A percentile compares a stretch with the other conserved stretches of the same genome.
Conservation (phyloP, 495 filamentous ascomycete genomes). For the Alectoria sarmentosa region DNA sequence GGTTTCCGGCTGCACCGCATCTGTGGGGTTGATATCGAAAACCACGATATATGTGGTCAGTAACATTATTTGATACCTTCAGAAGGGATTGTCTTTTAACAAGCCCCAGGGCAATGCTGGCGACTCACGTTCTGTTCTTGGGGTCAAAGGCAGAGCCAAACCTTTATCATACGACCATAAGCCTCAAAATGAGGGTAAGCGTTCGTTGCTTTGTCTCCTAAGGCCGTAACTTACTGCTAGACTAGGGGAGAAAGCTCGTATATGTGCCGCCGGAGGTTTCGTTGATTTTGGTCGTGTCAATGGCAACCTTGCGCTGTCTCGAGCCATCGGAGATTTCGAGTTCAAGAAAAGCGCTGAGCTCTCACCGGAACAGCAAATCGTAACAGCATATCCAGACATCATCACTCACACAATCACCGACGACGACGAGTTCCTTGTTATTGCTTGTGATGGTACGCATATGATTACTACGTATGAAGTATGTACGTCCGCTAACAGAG, state of each 20-base stretch:
- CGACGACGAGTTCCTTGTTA: constrained; percentile 94
- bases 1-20: constrained; percentile 94
- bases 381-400: constrained; percentile 93
- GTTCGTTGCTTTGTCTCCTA: constrained; percentile 15
- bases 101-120: constrained; percentile 78
- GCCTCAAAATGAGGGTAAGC: constrained; percentile 89
- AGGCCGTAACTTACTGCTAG: constrained; percentile 16
- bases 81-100: constrained; percentile 23
- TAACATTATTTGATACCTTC: constrained; percentile 24
- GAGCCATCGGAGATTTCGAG: constrained; percentile 97
- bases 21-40: constrained; percentile 77
- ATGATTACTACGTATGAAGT: not conserved
- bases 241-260: constrained; percentile 89
- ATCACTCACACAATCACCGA: constrained; percentile 80
- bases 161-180: constrained; percentile 98
- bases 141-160: constrained; percentile 93
- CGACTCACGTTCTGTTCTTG: constrained; percentile 88
- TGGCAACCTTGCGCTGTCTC: constrained; percentile 93
- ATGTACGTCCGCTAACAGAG: not conserved
- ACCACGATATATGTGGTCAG: constrained; percentile 93
- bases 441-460: constrained; percentile 88
- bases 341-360: constrained; percentile 99
- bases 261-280: constrained; percentile 91
- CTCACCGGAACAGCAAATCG: constrained; percentile 93
- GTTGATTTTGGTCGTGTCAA: constrained; percentile 97